Conservation (phyloP, 225 moss, liverwort and hornwort species). For the Pleurozium schreberi region DNA sequence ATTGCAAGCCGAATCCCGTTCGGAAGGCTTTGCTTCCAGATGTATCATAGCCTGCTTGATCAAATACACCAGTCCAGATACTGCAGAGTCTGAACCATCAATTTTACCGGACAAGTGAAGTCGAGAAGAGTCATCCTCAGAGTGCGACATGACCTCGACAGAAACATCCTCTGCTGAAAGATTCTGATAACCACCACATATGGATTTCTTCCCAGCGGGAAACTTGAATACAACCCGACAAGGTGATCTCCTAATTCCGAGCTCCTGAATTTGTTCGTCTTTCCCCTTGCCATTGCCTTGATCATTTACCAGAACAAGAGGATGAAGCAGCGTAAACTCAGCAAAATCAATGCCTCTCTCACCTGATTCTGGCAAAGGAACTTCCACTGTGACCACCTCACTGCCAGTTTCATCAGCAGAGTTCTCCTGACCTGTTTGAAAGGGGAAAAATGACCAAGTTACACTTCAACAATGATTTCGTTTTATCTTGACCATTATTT, state of each 20-base stretch:
- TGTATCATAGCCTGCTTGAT: slow-evolving; percentile 33
- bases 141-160: slow-evolving; percentile 24
- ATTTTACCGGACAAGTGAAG: slow-evolving; percentile 56
- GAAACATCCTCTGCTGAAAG: slow-evolving; percentile 32
- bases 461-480: not conserved
- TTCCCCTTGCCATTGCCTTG: slow-evolving; percentile 13
- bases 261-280: slow-evolving; percentile 11
- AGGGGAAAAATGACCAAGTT: not conserved
- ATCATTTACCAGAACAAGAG: slow-evolving; percentile 6
- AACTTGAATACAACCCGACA: slow-evolving; percentile 27
- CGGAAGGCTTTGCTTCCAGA: slow-evolving; percentile 33
- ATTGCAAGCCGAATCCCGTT: slow-evolving; percentile 27
- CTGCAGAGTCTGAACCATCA: slow-evolving; percentile 58
- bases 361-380: slow-evolving; percentile 7
- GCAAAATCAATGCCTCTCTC: slow-evolving; percentile 33
- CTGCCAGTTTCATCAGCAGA: not conserved
- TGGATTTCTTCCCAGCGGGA: slow-evolving; percentile 9
- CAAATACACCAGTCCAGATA: slow-evolving; percentile 63
- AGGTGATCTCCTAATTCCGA: not conserved
- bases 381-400: slow-evolving; percentile 22
- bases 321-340: slow-evolving; percentile 32
- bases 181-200: slow-evolving; percentile 28
- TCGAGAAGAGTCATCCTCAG: slow-evolving; percentile 15
- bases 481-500: not conserved
- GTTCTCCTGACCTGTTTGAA: slow-evolving; percentile 13